These are phyloP conservation scores for Fraxinus cuspidata DNA, from an alignment of 257 asterid species.

Conservation along the genomic window DNA sequence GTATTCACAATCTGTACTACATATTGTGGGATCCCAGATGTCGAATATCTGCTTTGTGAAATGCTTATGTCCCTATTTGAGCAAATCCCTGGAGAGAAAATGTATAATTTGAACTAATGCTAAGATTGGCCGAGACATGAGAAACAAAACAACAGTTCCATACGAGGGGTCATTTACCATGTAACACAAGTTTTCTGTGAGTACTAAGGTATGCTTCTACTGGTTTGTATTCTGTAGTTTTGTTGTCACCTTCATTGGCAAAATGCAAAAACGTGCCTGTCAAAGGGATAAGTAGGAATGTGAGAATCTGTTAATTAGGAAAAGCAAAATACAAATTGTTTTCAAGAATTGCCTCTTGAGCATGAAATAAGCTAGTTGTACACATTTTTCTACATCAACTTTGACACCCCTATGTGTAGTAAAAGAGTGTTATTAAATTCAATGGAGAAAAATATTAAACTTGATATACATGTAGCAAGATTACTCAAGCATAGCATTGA, in stretches of 20 bases:
- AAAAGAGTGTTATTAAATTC: too few species aligned
- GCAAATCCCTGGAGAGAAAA: conserved; percentile 34
- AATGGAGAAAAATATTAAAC: too few species aligned
- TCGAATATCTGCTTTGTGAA: conserved; percentile 55
- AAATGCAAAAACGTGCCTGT: conserved; percentile 35
- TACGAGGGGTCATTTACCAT: conserved; percentile 35
- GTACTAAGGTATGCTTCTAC: conserved; percentile 27
- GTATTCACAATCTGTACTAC: conserved; percentile 67
- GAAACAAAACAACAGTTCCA: too few species aligned
- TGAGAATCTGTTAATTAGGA: not conserved
- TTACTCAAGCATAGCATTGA: too few species aligned
- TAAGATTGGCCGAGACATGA: too few species aligned
- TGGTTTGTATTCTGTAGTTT: conserved; percentile 23
- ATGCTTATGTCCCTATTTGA: conserved; percentile 60
- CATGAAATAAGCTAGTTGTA: too few species aligned
- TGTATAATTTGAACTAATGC: too few species aligned
- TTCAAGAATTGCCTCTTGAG: too few species aligned
- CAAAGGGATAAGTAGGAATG: not conserved
- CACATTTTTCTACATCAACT: too few species aligned
- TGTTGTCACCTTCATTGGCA: conserved; percentile 32
- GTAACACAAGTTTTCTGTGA: conserved; percentile 47
- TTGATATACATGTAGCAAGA: too few species aligned
- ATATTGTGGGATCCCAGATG: conserved; percentile 59
- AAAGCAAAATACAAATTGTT: too few species aligned
- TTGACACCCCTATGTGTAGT: too few species aligned